A percentile compares a stretch with the other conserved stretches of the same genome.
These are phyloP conservation scores for Aspergillus olivimuriae DNA, from an alignment of 495 filamentous ascomycete species.

Conservation along the genomic window DNA sequence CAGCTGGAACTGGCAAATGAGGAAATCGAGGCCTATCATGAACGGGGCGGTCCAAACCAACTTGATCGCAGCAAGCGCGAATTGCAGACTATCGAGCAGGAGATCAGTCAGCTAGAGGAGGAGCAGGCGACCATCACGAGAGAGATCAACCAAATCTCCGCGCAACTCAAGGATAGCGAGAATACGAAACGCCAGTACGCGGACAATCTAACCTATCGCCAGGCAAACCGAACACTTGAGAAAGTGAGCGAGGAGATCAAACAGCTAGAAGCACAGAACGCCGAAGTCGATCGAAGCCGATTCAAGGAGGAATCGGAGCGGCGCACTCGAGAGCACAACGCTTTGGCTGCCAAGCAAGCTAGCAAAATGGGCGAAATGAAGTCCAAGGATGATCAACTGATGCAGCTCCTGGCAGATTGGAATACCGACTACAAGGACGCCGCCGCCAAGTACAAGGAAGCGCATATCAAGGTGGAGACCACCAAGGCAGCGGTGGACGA, in stretches of 20 bases:
- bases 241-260: slow-evolving; percentile 61
- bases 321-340: slow-evolving; percentile 56
- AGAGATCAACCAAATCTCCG: slow-evolving; percentile 69
- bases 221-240: slow-evolving; percentile 60
- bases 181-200: slow-evolving; percentile 73
- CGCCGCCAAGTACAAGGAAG: slow-evolving; percentile 73
- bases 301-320: slow-evolving; percentile 61
- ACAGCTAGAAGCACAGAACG: slow-evolving; percentile 73
- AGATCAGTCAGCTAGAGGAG: slow-evolving; percentile 57
- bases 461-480: slow-evolving; percentile 84
- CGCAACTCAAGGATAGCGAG: slow-evolving; percentile 68
- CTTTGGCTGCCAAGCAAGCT: slow-evolving; percentile 52
- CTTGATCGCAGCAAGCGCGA: slow-evolving; percentile 63
- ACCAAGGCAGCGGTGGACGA: slow-evolving; percentile 92
- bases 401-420: slow-evolving; percentile 65
- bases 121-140: slow-evolving; percentile 61
- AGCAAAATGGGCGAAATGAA: slow-evolving; percentile 66
- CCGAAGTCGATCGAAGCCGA: slow-evolving; percentile 69
- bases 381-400: slow-evolving; percentile 74
- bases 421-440: slow-evolving; percentile 82
- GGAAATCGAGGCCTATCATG: slow-evolving; percentile 75
- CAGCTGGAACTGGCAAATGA: slow-evolving; percentile 68
- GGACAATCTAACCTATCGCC: slow-evolving; percentile 82
- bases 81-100: slow-evolving; percentile 57
- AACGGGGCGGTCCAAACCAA: slow-evolving; percentile 65